These are phyloP conservation scores for Sugiyamaella qingdaonensis DNA, from an alignment of 805 yeast species.

Conservation along the genomic window DNA sequence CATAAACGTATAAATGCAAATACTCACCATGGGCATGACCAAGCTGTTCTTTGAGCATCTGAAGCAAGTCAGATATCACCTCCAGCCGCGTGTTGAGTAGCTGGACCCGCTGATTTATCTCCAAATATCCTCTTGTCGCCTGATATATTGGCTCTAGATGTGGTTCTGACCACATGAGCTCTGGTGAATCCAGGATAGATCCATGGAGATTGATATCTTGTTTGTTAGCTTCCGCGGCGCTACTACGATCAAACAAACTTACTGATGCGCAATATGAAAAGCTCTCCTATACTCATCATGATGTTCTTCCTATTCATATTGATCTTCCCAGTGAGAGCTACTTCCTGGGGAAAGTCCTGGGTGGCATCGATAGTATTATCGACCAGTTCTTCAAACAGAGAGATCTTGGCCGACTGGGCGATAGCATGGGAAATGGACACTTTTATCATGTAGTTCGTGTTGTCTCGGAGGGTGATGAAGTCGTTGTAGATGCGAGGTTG, in stretches of 20 bases:
- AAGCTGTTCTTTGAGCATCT: slow-evolving; percentile 94
- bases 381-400: slow-evolving; percentile 90
- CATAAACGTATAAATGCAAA: slow-evolving; percentile 62
- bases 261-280: slow-evolving; percentile 63
- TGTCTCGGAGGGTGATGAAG: slow-evolving; percentile 88
- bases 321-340: slow-evolving; percentile 91
- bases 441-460: slow-evolving; percentile 84
- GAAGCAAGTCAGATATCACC: slow-evolving; percentile 86
- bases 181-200: slow-evolving; percentile 87
- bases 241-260: slow-evolving; percentile 10
- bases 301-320: slow-evolving; percentile 91
- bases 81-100: slow-evolving; percentile 87
- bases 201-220: slow-evolving; percentile 39
- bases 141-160: slow-evolving; percentile 96
- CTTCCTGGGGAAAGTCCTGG: slow-evolving; percentile 93
- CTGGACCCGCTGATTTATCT: slow-evolving; percentile 90
- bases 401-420: slow-evolving; percentile 92
- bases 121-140: slow-evolving; percentile 92
- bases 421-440: slow-evolving; percentile 92
- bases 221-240: background rate
- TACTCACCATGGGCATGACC: slow-evolving; percentile 69
- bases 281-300: slow-evolving; percentile 95
- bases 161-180: slow-evolving; percentile 98
- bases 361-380: slow-evolving; percentile 97
- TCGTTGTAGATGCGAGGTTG: slow-evolving; percentile 97